phyloP scores from a whole-genome alignment of 352 stramenopile genomes.

The Blastocystis sp. region DNA sequence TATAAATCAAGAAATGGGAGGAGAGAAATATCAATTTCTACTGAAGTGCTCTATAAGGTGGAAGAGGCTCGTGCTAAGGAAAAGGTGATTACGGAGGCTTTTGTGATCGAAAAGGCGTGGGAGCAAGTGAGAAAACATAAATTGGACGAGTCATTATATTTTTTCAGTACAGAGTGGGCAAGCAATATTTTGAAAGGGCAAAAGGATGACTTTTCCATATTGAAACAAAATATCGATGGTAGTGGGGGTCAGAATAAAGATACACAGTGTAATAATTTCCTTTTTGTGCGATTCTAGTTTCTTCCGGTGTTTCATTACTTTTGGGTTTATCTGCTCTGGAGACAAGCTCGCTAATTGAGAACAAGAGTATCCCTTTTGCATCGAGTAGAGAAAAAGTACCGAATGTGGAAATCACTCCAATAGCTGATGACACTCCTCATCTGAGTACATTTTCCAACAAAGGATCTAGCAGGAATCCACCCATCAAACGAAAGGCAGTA shows the following conservation, averaged over 20 bases:
- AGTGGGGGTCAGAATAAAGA: not conserved
- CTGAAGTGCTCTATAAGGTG: not conserved
- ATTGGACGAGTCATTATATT: not conserved
- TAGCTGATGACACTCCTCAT: too few relatives aligned
- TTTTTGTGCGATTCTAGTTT: not conserved
- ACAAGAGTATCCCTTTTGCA: not conserved
- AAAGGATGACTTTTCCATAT: conserved; percentile 2
- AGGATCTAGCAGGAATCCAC: too few relatives aligned
- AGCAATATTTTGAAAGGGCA: not conserved
- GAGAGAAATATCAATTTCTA: not conserved
- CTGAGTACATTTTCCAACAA: too few relatives aligned
- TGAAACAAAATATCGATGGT: not conserved
- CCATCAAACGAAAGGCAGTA: too few relatives aligned
- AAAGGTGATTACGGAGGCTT: not conserved
- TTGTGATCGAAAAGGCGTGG: not conserved
- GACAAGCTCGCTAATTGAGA: not conserved
- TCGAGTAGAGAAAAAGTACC: too few relatives aligned
- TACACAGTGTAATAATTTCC: not conserved
- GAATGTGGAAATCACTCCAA: not conserved
- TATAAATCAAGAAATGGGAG: not conserved
- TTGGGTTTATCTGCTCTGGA: not conserved
- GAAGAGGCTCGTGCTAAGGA: not conserved
- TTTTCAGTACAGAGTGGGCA: not conserved
- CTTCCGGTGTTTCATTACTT: not conserved
- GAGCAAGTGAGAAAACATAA: not conserved